These are phyloP conservation scores for Artomyces pyxidatus DNA, from an alignment of 768 basidiomycete genomes.

Conservation along the genomic window DNA sequence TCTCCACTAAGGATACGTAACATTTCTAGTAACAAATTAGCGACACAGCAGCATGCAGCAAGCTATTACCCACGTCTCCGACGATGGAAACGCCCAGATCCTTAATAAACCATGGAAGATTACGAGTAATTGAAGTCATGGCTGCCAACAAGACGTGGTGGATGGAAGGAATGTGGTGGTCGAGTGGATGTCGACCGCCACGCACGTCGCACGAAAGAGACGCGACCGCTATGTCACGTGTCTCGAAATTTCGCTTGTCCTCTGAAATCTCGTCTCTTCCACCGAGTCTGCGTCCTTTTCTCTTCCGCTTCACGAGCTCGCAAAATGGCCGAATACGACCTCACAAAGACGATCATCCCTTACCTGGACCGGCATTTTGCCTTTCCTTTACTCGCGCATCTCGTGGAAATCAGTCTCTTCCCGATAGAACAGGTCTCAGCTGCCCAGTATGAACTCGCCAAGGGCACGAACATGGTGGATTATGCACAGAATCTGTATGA, in stretches of 20 bases:
- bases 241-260: conserved; percentile 7
- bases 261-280: neutral
- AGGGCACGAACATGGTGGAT: conserved; percentile 97
- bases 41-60: neutral
- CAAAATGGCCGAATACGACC: conserved; percentile 82
- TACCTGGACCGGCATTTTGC: conserved; percentile 93
- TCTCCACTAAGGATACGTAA: conserved; percentile 81
- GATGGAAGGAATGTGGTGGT: neutral
- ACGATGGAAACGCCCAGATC: conserved; percentile 77
- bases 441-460: conserved; percentile 96
- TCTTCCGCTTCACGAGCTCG: neutral
- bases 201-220: conserved; percentile 4
- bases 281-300: too few species aligned
- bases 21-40: conserved; percentile 53
- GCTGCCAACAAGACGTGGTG: neutral
- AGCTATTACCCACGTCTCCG: conserved; percentile 50
- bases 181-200: neutral
- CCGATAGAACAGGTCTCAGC: conserved; percentile 69
- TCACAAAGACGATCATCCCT: conserved; percentile 84
- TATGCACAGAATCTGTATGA: conserved; percentile 78
- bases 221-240: too few species aligned
- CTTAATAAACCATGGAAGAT: conserved; percentile 79
- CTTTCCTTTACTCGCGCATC: conserved; percentile 87
- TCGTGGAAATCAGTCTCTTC: conserved; percentile 69
- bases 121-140: conserved; percentile 74